phyloP scores from a whole-genome alignment of 148 eudicot genomes.

The Amaranthus hypochondriacus region DNA sequence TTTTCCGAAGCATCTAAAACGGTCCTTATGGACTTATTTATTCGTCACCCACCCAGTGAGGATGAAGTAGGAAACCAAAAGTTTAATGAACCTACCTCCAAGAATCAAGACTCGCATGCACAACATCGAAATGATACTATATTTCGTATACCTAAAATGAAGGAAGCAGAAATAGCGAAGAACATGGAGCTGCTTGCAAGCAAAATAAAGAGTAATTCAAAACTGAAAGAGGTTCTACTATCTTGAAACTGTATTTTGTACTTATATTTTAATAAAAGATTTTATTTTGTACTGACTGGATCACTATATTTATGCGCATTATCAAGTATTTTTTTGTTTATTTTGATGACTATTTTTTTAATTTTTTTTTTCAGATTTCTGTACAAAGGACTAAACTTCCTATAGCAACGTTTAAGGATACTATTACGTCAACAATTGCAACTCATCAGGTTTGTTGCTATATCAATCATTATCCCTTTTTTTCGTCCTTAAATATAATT shows the following conservation, averaged over 20 bases:
- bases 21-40: slow-evolving; percentile 61
- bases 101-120: slow-evolving; percentile 9
- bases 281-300: neutral
- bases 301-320: neutral
- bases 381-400: slow-evolving; percentile 76
- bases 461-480: neutral
- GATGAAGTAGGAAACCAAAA: slow-evolving; percentile 34
- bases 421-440: slow-evolving; percentile 52
- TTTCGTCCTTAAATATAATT: too few relatives aligned
- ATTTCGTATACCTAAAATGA: slow-evolving; percentile 46
- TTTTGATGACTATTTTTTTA: neutral
- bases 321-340: neutral
- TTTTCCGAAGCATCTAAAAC: slow-evolving; percentile 59
- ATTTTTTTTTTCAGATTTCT: slow-evolving; percentile 40
- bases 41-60: slow-evolving; percentile 70
- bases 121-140: slow-evolving; percentile 38
- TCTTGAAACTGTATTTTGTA: slow-evolving; percentile 9
- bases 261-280: neutral
- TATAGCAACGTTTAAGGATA: slow-evolving; percentile 70
- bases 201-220: slow-evolving; percentile 30
- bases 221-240: slow-evolving; percentile 55
- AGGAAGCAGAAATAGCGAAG: slow-evolving; percentile 42
- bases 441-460: slow-evolving; percentile 63
- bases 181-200: slow-evolving; percentile 41
- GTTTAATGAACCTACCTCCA: slow-evolving; percentile 26